Conservation (phyloP, 2,329 filamentous ascomycete species). For the Fusarium tuaranense region DNA sequence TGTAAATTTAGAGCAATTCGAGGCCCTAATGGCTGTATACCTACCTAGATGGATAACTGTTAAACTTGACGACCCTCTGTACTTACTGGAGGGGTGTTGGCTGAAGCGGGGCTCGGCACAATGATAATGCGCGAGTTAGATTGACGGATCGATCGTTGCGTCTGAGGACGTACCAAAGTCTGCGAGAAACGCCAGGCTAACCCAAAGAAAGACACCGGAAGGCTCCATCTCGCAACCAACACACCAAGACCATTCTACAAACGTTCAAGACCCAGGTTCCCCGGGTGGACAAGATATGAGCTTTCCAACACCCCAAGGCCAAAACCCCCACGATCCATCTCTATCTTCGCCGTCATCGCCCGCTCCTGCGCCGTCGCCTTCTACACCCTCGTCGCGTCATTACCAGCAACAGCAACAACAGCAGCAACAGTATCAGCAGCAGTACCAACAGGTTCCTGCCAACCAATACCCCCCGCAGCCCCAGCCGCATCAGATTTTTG, state of each 20-base stretch:
- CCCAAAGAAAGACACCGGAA: slow-evolving; percentile 40
- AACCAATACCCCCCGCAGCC: slow-evolving; percentile 31
- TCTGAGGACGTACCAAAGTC: slow-evolving; percentile 21
- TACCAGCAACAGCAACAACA: slow-evolving; percentile 41
- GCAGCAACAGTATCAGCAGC: slow-evolving; percentile 35
- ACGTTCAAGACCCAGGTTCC: slow-evolving; percentile 38
- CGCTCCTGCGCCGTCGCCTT: slow-evolving; percentile 24
- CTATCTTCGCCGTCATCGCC: slow-evolving; percentile 33
- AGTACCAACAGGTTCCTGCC: slow-evolving; percentile 33
- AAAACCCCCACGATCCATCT: slow-evolving; percentile 42
- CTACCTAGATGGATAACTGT: no score
- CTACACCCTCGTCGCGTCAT: slow-evolving; percentile 43
- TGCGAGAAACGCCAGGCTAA: slow-evolving; percentile 36
- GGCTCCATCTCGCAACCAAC: slow-evolving; percentile 38
- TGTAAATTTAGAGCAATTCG: no score
- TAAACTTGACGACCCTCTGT: no score
- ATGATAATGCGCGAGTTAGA: slow-evolving; percentile 32
- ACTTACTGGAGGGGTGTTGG: no score
- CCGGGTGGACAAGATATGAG: slow-evolving; percentile 46
- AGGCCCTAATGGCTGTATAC: no score
- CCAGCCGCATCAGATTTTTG: slow-evolving; percentile 41
- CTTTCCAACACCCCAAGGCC: slow-evolving; percentile 47
- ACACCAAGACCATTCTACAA: slow-evolving; percentile 39
- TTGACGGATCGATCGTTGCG: neutral
- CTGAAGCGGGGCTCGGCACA: slow-evolving; percentile 14